Base-by-base conservation (phyloP, 164 flowering plant genomes). In the Magnolia kwangsiensis region DNA sequence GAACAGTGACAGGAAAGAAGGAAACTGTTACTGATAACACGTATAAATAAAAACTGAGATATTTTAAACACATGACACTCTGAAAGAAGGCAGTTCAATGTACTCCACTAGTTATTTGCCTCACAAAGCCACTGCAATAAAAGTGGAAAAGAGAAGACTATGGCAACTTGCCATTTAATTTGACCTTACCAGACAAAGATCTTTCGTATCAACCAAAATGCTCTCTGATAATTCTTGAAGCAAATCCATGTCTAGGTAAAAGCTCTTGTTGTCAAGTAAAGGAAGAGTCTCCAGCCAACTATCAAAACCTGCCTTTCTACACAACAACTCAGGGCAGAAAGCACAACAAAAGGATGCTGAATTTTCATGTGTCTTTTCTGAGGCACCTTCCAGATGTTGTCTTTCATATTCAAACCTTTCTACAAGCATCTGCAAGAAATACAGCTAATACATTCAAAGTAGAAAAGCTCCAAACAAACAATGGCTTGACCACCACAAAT, bases 211-310 rank as follows among this genome's bases (percentile, higher is more conserved):
- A 79, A 77, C 79, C 76, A 90, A 73, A 70, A 81, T 45, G 69
- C 77, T 78, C 55, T 50, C 37, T 18, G 90, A 85, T 51, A 96
- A 78, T 73, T 86, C 77, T 65, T 85, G 72, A 72, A 96, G 92
- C 23, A 91, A 67, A 51, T 82, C 82, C 83, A 86, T 78, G 63
- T 94, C 99, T 18, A 90, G 79, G 71, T 72, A 86, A 67, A 88
- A 81, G 80, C 98, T 91, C 37, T 83, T 82, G 67, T 78, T 74
- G 71, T 94, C 90, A 74, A 72, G 78, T 45, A 92, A 75, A 72
- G 91, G 86, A 76, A 86, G 80, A 8, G 82, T 84, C 20, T 87
- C 90, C 70, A 78, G 50, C 97, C 93, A 93, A 83, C 85, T 74
- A 45, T 79, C 76, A 66, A 81, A 82, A 6, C 80, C 85, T 72